These are phyloP conservation scores for Triticum dicoccoides DNA, from an alignment of 176 grass and related monocot genomes.

Conservation along the genomic window DNA sequence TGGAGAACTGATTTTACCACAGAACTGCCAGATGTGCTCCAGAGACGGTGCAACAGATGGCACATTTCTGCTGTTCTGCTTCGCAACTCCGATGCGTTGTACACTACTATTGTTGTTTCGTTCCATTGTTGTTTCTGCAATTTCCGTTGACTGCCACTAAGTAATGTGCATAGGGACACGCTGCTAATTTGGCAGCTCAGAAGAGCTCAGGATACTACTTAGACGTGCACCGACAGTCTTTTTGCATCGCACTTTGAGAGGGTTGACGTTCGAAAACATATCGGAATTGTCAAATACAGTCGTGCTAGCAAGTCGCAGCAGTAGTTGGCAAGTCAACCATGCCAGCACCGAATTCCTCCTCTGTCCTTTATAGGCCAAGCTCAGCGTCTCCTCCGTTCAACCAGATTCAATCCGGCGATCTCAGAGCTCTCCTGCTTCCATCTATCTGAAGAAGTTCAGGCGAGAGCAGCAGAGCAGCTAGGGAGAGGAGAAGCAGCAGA, in stretches of 20 bases:
- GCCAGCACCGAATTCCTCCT: background rate
- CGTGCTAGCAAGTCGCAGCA: conserved; percentile 10
- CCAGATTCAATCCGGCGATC: background rate
- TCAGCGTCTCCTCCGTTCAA: background rate
- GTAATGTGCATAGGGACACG: background rate
- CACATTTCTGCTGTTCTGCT: too few relatives aligned
- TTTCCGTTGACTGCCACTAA: background rate
- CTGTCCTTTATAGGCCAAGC: background rate
- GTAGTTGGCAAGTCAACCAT: background rate
- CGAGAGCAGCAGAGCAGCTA: background rate
- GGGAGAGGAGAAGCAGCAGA: background rate
- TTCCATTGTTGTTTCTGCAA: background rate
- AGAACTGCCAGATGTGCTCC: too few relatives aligned
- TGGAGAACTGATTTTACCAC: too few relatives aligned
- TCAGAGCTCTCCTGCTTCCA: background rate
- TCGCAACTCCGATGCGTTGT: too few relatives aligned
- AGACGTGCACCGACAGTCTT: background rate
- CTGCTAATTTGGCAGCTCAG: background rate
- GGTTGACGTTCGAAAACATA: conserved; percentile 1
- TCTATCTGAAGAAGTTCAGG: background rate
- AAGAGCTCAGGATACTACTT: background rate
- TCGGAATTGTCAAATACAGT: background rate
- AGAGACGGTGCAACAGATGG: too few relatives aligned
- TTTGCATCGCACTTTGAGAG: background rate
- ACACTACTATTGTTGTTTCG: background rate